Evolutionary conservation across 495 filamentous ascomycete genomes (phyloP).

Genomic region (Penicillium atrosanguineum): DNA sequence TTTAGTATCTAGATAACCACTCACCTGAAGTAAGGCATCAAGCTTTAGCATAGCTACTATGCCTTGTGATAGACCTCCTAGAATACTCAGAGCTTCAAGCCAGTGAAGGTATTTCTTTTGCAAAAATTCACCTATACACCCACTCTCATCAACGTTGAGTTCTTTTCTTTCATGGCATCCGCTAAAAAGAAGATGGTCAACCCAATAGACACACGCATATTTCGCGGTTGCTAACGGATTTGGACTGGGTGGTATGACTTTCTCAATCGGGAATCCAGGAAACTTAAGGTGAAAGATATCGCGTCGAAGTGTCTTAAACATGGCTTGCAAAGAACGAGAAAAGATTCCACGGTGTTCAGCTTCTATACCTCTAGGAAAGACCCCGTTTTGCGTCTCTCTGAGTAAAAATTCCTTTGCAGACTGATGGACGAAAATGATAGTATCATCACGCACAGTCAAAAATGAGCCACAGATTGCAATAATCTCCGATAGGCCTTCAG

Average conservation of each 20-base stretch:
- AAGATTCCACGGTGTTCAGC: slow-evolving; percentile 16
- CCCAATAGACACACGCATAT: slow-evolving; percentile 28
- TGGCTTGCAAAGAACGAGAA: too few species aligned
- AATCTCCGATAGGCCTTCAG: neutral
- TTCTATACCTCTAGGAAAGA: slow-evolving; percentile 17
- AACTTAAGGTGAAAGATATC: too few species aligned
- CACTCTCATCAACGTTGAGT: slow-evolving; percentile 5
- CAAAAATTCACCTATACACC: slow-evolving; percentile 18
- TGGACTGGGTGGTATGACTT: too few species aligned
- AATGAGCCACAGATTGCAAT: slow-evolving; percentile 18
- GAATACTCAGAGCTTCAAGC: slow-evolving; percentile 35
- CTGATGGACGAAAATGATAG: slow-evolving; percentile 40
- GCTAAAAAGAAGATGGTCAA: slow-evolving; percentile 28
- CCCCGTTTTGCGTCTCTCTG: neutral
- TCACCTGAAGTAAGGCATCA: slow-evolving; percentile 10
- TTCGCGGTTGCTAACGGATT: too few species aligned
- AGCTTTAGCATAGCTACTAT: slow-evolving; percentile 16
- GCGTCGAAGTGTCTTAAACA: too few species aligned
- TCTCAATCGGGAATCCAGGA: too few species aligned
- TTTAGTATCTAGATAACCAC: neutral
- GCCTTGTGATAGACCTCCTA: slow-evolving; percentile 21
- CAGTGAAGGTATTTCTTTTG: slow-evolving; percentile 31
- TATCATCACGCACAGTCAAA: slow-evolving; percentile 20
- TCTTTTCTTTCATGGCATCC: neutral
- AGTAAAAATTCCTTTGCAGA: slow-evolving; percentile 42